Evolutionary conservation across 1,284 basidiomycete genomes (phyloP).

Genomic region (Ustilago lituana): DNA sequence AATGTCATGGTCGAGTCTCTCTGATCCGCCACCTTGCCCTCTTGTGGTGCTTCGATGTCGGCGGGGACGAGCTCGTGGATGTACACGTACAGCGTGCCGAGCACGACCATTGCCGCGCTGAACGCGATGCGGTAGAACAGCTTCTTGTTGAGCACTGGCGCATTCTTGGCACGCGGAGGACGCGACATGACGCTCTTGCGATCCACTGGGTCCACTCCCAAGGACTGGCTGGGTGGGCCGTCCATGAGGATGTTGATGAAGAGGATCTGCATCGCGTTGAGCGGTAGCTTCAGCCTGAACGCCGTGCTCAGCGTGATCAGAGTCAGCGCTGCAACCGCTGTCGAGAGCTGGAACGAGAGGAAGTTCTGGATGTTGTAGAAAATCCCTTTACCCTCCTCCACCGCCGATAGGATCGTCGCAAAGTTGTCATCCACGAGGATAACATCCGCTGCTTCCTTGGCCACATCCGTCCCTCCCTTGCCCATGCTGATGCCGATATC

Average conservation of each 20-base stretch:
- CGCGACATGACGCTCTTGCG: constrained; percentile 80
- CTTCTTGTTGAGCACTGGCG: constrained; percentile 80
- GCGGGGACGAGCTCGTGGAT: constrained; percentile 72
- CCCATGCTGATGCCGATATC: constrained; percentile 99
- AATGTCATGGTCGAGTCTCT: constrained; percentile 74
- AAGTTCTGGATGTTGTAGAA: constrained; percentile 99
- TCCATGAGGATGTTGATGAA: constrained; percentile 99
- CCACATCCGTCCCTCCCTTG: constrained; percentile 93
- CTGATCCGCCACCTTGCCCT: constrained; percentile 31
- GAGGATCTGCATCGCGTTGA: constrained; percentile 98
- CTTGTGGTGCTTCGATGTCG: constrained; percentile 22
- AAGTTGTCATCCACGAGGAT: constrained; percentile 98
- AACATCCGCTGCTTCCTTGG: constrained; percentile 96
- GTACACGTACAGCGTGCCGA: constrained; percentile 89
- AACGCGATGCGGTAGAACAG: constrained; percentile 85
- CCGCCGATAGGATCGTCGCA: constrained; percentile 88
- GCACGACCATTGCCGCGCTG: constrained; percentile 87
- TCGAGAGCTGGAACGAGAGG: constrained; percentile 93
- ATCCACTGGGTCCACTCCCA: constrained; percentile 96
- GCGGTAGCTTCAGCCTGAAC: constrained; percentile 85
- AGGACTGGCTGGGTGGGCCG: constrained; percentile 93
- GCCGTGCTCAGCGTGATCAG: constrained; percentile 92
- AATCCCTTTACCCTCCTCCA: constrained; percentile 96
- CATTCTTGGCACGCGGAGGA: constrained; percentile 87
- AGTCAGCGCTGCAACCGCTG: constrained; percentile 91